Conservation (phyloP, 1,139 yeast genomes). For the Yamadazyma kanchanaburiensis region DNA sequence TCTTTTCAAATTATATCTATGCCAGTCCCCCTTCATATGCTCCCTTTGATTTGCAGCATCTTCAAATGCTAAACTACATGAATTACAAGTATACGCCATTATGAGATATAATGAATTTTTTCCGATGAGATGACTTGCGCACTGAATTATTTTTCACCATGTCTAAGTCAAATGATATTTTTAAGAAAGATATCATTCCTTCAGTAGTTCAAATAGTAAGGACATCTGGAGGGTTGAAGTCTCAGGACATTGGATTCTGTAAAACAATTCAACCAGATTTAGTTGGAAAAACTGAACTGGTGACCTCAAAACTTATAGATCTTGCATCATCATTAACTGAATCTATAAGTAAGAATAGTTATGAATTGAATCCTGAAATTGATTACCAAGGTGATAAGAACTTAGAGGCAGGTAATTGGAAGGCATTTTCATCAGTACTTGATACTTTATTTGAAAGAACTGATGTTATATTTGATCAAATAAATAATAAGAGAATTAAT, state of each 20-base stretch:
- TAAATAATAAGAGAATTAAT: constrained; percentile 10
- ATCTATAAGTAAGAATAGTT: constrained; percentile 20
- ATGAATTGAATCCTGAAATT: constrained; percentile 18
- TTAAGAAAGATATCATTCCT: constrained; percentile 27
- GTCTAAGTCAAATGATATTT: constrained; percentile 4
- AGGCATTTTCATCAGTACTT: constrained; percentile 54
- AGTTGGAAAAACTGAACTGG: constrained; percentile 36
- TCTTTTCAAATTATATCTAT: constrained; percentile 59
- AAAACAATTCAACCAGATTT: constrained; percentile 60
- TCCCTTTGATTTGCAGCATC: constrained; percentile 39
- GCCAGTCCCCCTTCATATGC: constrained; percentile 74
- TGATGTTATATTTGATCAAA: constrained; percentile 56
- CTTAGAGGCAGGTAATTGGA: constrained; percentile 49
- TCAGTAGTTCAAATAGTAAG: constrained; percentile 57
- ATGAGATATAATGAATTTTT: constrained; percentile 4
- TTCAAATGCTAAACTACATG: constrained; percentile 41
- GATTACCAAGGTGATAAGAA: constrained; percentile 37
- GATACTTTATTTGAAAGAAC: constrained; percentile 75
- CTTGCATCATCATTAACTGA: constrained; percentile 53
- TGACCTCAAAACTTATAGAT: constrained; percentile 44
- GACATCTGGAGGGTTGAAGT: constrained; percentile 67
- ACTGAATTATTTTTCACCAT: not conserved
- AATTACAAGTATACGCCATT: constrained; percentile 41
- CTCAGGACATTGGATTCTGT: constrained; percentile 78
- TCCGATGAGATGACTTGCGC: constrained; percentile 14